phyloP scores from a whole-genome alignment of 2,329 filamentous ascomycete species.

The Sodiomyces alkalinus region DNA sequence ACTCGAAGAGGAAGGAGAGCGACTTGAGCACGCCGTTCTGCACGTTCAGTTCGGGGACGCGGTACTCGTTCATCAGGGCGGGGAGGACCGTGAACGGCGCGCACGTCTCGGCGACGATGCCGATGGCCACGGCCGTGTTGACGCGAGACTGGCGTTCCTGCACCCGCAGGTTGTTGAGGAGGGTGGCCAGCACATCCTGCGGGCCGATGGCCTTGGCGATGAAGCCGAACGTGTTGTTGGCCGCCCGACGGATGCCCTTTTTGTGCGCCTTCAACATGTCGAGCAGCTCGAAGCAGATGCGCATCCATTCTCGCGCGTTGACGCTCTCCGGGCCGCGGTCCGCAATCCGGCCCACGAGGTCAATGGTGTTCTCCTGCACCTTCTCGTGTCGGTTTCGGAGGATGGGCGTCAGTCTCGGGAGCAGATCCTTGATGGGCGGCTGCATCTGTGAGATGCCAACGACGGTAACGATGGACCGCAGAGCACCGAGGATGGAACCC shows the following conservation, averaged over 20 bases:
- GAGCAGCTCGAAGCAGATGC: constrained; percentile 95
- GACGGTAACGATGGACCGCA: constrained; percentile 92
- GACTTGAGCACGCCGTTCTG: constrained; percentile 98
- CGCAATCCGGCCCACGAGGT: constrained; percentile 92
- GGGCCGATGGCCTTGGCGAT: constrained; percentile 98
- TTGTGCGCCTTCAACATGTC: constrained; percentile 99
- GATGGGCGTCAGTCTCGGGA: constrained; percentile 93
- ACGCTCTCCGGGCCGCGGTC: constrained; percentile 94
- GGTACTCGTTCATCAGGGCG: constrained; percentile 97
- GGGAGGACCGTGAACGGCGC: constrained; percentile 98
- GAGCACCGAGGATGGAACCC: constrained; percentile 85
- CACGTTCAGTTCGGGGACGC: constrained; percentile 94
- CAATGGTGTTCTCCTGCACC: constrained; percentile 97
- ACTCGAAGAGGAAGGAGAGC: constrained; percentile 93
- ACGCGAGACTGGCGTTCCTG: constrained; percentile 97
- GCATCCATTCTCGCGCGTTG: constrained; percentile 98
- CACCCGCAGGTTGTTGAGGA: constrained; percentile 91
- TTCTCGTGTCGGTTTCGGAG: constrained; percentile 97
- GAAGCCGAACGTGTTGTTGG: constrained; percentile 99
- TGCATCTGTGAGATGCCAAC: constrained; percentile 98
- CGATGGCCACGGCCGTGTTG: constrained; percentile 95
- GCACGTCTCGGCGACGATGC: constrained; percentile 96
- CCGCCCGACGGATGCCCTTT: constrained; percentile 93
- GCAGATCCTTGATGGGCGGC: constrained; percentile 87
- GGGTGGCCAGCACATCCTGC: constrained; percentile 87